Evolutionary conservation across 129 eudicot species (phyloP), one percentile per base, ranked within the genome.

Genomic region (Dittrichia graveolens): DNA sequence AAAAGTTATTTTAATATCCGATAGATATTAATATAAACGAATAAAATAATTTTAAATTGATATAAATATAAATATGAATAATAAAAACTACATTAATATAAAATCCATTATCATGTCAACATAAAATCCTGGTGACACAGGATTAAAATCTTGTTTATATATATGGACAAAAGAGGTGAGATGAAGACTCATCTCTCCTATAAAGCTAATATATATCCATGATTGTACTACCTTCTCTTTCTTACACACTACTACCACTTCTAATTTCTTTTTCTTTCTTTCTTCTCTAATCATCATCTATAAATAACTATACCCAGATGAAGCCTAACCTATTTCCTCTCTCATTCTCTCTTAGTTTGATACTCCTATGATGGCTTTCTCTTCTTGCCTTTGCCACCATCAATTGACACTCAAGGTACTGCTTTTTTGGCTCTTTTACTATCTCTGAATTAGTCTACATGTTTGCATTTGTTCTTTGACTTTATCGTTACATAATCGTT

Each of bases 381-480:
- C 91, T 80, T 85, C 84, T 75, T 84, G 88, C 83, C 80, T 86
- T 56, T 74, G 68, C 73, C 73, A 61, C 75, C 74, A 87, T 65
- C 85, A 46, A 62, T 47, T 80, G 71, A 31, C 91, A 61, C 73
- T 81, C 75, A 85, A 84, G 97, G 97, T 91, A 83, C 48, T 56
- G 4, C 3, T 49, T 66, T 8, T 61, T 58, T 78, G n/a, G 9
- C 42, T 70, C 2, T 43, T 67, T 12, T 59, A 3, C 48, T 53
- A 40, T 44, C 13, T 39, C 18, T 45, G 1, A 18, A 12, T 45
- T 4, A 7, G 18, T 66, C 41, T 46, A 24, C 61, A 38, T 72
- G 68, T 46, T 46, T 72, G 34, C 75, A 71, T 68, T 14, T 69
- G 42, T 35, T 61, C 12, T 19, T 31, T 43, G 31, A 37, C 47